Conservation (phyloP, 257 asterid genomes). For the Coffea eugenioides region DNA sequence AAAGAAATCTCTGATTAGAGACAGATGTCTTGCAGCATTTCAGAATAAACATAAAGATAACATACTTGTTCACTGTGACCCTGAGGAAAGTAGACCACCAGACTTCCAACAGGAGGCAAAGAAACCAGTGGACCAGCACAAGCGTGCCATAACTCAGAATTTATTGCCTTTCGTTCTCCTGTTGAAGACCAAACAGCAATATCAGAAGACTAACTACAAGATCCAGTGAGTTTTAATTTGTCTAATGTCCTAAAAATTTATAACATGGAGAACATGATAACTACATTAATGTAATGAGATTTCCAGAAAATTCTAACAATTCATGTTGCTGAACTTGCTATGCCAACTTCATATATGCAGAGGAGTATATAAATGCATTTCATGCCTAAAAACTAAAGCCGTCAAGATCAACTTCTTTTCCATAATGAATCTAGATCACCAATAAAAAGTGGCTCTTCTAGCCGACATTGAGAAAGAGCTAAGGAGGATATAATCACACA, state of each 20-base stretch:
- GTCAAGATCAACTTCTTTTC: background rate
- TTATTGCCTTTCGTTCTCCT: slow-evolving; percentile 76
- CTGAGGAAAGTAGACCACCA: slow-evolving; percentile 93
- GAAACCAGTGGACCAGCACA: slow-evolving; percentile 97
- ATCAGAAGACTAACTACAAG: slow-evolving; percentile 5
- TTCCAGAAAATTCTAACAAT: background rate
- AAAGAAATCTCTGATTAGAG: slow-evolving; percentile 1
- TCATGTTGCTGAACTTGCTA: background rate
- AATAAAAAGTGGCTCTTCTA: background rate
- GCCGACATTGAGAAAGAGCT: background rate
- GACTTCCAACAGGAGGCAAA: slow-evolving; percentile 95
- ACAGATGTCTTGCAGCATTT: background rate
- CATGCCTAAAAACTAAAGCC: background rate
- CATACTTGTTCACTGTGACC: slow-evolving; percentile 98
- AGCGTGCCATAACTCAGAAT: slow-evolving; percentile 99
- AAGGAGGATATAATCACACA: background rate
- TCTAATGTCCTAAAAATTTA: background rate
- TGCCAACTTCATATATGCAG: background rate
- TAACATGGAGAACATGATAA: background rate
- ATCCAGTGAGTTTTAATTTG: background rate
- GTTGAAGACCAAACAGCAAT: slow-evolving; percentile 15
- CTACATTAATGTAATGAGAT: background rate
- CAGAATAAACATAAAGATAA: slow-evolving; percentile 13
- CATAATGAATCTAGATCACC: background rate
- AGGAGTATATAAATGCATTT: background rate